phyloP scores from a whole-genome alignment of 1,139 yeast genomes.

The Saccharomyces hybrid region DNA sequence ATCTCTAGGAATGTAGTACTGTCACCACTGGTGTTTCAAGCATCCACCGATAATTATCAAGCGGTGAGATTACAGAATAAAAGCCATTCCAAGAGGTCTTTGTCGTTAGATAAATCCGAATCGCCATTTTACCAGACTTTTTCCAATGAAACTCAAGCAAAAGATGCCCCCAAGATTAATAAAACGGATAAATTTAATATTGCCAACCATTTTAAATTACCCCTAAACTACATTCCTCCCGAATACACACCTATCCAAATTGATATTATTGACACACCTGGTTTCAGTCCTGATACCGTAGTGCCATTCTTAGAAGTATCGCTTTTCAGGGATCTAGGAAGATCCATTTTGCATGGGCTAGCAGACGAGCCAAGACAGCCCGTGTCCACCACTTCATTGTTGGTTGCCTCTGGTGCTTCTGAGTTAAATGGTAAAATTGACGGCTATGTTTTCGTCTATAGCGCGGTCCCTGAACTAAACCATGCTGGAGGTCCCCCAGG shows the following conservation, averaged over 20 bases:
- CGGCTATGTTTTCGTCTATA: conserved; percentile 62
- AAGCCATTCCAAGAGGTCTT: conserved; percentile 7
- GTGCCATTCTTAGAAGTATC: conserved; percentile 73
- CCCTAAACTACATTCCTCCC: conserved; percentile 37
- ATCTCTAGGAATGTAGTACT: conserved; percentile 25
- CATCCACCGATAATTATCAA: conserved; percentile 28
- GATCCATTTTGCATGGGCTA: conserved; percentile 50
- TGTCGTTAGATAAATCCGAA: conserved; percentile 2
- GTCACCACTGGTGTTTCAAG: conserved; percentile 34
- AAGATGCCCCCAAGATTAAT: not conserved
- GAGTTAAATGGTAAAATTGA: conserved; percentile 67
- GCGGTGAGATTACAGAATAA: conserved; percentile 8
- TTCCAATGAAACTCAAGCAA: conserved; percentile 8
- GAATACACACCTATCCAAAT: conserved; percentile 50
- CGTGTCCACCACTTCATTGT: conserved; percentile 56
- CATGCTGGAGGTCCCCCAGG: conserved; percentile 14
- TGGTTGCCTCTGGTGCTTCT: conserved; percentile 73
- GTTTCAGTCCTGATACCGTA: conserved; percentile 53
- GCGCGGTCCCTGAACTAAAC: conserved; percentile 51
- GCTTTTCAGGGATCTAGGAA: conserved; percentile 51
- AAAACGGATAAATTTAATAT: not conserved
- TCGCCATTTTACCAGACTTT: not conserved
- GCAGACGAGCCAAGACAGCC: conserved; percentile 61
- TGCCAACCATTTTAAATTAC: conserved; percentile 6
- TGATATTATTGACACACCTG: conserved; percentile 68